Percentiles rank a stretch among this genome's conserved stretches.
phyloP scores from a whole-genome alignment of 2,329 filamentous ascomycete genomes.

The Ophiostoma australiae region DNA sequence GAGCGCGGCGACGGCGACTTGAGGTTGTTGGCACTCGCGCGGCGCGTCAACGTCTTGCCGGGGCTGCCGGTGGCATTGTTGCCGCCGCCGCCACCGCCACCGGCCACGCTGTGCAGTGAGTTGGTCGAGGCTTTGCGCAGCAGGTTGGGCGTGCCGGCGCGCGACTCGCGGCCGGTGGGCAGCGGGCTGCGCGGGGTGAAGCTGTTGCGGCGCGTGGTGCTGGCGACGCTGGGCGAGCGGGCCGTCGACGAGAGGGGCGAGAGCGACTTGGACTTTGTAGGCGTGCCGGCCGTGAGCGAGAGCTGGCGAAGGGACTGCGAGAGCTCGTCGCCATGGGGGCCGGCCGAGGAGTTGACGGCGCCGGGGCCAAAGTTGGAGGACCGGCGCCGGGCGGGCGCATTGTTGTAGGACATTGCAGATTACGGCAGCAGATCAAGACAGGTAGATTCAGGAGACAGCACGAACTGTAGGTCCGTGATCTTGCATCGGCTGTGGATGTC shows the following conservation, averaged over 20 bases:
- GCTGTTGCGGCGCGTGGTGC: constrained; percentile 32
- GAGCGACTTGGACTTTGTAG: constrained; percentile 23
- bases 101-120: constrained; percentile 46
- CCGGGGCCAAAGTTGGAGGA: constrained; percentile 2
- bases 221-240: constrained; percentile 39
- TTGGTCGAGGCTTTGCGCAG: constrained; percentile 54
- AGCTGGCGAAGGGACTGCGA: constrained; percentile 30
- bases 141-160: constrained; percentile 47
- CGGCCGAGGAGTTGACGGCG: background rate
- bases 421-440: background rate
- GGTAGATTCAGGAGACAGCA: background rate
- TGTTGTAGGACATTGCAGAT: background rate
- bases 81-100: constrained; percentile 22
- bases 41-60: constrained; percentile 38
- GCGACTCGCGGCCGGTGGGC: constrained; percentile 39
- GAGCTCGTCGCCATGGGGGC: constrained; percentile 23
- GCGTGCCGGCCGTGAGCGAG: constrained; percentile 25
- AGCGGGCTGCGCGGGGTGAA: constrained; percentile 42
- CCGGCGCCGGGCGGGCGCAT: constrained; percentile 7
- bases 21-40: constrained; percentile 45
- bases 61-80: background rate
- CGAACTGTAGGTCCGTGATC: background rate
- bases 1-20: constrained; percentile 42
- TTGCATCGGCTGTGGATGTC: constrained; percentile 1
- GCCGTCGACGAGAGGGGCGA: constrained; percentile 33